Conservation (phyloP, 129 eudicot genomes). For the Flaveria trinervia region DNA sequence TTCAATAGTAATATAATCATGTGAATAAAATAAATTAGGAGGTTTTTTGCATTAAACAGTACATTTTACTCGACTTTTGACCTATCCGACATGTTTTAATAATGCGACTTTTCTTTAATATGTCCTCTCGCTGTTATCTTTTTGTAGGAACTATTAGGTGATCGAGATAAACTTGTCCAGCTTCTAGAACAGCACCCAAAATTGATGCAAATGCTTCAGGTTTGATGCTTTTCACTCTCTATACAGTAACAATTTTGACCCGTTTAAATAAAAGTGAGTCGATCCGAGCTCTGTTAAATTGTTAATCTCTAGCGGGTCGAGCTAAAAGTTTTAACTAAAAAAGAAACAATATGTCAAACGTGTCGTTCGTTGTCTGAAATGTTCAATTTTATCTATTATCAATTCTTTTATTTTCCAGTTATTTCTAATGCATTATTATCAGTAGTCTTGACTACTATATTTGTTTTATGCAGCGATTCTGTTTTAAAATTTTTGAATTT, state of each 20-base stretch:
- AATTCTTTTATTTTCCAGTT: neutral
- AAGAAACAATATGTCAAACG: too few species aligned
- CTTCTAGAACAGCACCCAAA: slow-evolving; percentile 83
- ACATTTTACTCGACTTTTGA: neutral
- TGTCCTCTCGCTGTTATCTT: neutral
- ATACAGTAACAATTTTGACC: neutral
- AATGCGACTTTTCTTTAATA: neutral
- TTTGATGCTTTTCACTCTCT: slow-evolving; percentile 2
- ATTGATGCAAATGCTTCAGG: slow-evolving; percentile 88
- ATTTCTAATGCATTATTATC: too few species aligned
- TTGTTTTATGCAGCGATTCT: too few species aligned
- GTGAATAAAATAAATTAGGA: too few species aligned
- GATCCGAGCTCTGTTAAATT: too few species aligned
- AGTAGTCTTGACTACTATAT: neutral
- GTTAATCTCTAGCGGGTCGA: neutral
- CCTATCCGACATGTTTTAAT: neutral
- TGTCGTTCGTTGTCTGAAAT: too few species aligned
- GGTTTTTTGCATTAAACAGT: too few species aligned
- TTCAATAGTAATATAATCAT: too few species aligned
- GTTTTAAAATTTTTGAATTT: too few species aligned
- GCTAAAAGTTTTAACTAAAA: neutral
- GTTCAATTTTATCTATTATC: too few species aligned
- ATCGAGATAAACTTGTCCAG: slow-evolving; percentile 87
- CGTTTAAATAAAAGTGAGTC: neutral
- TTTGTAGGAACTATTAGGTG: slow-evolving; percentile 71